Conservation (phyloP, 1,139 yeast genomes). For the Debaryomycetaceae sp. region DNA sequence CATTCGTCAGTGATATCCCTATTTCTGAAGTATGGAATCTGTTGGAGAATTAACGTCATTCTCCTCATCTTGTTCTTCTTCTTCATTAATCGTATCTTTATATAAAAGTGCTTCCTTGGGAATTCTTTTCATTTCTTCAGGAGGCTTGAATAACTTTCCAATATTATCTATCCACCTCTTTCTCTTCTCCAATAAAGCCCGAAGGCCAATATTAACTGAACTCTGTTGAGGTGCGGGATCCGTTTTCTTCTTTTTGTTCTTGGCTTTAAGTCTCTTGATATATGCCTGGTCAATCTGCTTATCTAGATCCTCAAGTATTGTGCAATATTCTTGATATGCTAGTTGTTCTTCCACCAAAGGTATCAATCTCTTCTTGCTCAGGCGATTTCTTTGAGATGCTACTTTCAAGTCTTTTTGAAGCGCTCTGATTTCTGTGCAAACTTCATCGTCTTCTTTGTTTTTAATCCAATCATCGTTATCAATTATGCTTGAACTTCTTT, state of each 20-base stretch:
- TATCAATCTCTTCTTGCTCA: conserved; percentile 60
- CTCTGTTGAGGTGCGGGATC: conserved; percentile 37
- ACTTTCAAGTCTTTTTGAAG: conserved; percentile 68
- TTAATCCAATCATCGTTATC: conserved; percentile 74
- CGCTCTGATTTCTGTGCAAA: conserved; percentile 75
- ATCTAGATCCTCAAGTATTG: conserved; percentile 88
- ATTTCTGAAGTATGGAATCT: conserved; percentile 13
- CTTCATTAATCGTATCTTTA: conserved; percentile 38
- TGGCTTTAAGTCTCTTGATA: conserved; percentile 77
- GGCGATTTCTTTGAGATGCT: conserved; percentile 61
- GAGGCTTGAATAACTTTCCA: conserved; percentile 74
- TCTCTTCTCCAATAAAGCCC: conserved; percentile 80
- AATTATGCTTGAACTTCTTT: conserved; percentile 32
- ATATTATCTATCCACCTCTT: conserved; percentile 84
- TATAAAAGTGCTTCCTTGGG: conserved; percentile 59
- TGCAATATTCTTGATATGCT: conserved; percentile 92
- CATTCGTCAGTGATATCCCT: conserved; percentile 4
- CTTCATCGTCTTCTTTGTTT: conserved; percentile 90
- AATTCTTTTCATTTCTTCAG: conserved; percentile 70
- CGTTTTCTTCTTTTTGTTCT: conserved; percentile 74
- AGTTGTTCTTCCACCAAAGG: conserved; percentile 86
- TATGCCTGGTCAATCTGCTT: conserved; percentile 97
- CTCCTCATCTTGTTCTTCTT: conserved; percentile 42
- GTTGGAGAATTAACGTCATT: conserved; percentile 46
- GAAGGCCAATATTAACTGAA: conserved; percentile 73